Evolutionary conservation across 306 rosid genomes (phyloP).

Genomic region (Glycyrrhiza uralensis): DNA sequence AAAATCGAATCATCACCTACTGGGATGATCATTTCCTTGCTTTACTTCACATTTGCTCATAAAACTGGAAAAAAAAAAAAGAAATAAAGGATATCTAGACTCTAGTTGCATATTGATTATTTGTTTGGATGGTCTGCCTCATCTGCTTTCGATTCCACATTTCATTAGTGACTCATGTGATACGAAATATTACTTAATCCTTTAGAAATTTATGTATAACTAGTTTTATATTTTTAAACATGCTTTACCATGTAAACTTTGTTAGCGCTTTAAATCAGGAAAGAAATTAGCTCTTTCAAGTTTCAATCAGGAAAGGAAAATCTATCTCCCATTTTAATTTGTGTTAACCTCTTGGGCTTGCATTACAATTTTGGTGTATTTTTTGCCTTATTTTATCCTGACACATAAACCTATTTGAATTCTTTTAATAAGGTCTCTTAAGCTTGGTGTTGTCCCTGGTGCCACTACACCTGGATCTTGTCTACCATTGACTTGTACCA

Average conservation of each 20-base stretch:
- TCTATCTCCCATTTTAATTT: constrained; percentile 6
- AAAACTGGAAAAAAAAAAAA: not conserved
- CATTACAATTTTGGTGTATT: not conserved
- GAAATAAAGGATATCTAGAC: not conserved
- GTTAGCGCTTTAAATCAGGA: not conserved
- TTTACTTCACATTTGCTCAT: not conserved
- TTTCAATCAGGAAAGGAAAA: not conserved
- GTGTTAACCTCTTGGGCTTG: constrained; percentile 12
- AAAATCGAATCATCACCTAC: constrained; percentile 8
- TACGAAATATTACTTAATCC: not conserved
- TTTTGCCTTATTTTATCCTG: constrained; percentile 1
- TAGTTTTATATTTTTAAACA: constrained; percentile 1
- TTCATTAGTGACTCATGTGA: not conserved
- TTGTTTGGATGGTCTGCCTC: constrained; percentile 15
- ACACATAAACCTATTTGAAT: constrained; percentile 13
- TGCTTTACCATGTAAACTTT: not conserved
- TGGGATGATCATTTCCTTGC: not conserved
- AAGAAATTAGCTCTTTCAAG: constrained; percentile 6
- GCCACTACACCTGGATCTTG: constrained; percentile 66
- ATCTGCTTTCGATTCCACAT: not conserved
- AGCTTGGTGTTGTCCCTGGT: constrained; percentile 84
- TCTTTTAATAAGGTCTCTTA: constrained; percentile 71
- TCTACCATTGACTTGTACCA: constrained; percentile 64
- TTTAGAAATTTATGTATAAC: not conserved
- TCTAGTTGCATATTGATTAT: not conserved